Conservation (phyloP, 192 early-diverging fungal genomes). For the Mortierella claussenii region DNA sequence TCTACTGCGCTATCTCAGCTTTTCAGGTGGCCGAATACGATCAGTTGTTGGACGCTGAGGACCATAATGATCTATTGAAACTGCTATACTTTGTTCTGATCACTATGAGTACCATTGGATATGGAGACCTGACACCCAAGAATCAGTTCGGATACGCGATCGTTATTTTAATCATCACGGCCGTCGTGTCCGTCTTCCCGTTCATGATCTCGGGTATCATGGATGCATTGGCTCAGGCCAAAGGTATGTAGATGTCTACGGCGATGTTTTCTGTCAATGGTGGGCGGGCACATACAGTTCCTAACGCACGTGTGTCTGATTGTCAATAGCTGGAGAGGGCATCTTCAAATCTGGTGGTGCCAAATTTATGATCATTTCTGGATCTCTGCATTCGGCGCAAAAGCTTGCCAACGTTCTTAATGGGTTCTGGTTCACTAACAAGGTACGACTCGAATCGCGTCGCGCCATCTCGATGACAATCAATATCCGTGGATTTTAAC, state of each 20-base stretch:
- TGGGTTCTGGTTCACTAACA: slow-evolving; percentile 54
- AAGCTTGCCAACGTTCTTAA: slow-evolving; percentile 50
- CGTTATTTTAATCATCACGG: slow-evolving; percentile 68
- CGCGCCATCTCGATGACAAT: neutral
- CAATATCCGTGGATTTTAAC: no score
- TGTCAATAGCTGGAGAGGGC: slow-evolving; percentile 39
- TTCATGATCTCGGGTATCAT: slow-evolving; percentile 61
- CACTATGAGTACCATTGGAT: slow-evolving; percentile 77
- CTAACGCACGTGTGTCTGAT: no score
- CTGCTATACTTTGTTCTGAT: slow-evolving; percentile 70
- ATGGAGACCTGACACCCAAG: slow-evolving; percentile 75
- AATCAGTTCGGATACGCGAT: slow-evolving; percentile 66
- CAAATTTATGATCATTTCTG: slow-evolving; percentile 63
- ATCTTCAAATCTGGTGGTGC: slow-evolving; percentile 49
- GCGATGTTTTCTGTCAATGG: neutral
- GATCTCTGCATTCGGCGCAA: slow-evolving; percentile 56
- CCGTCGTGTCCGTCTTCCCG: slow-evolving; percentile 69
- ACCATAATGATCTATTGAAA: slow-evolving; percentile 47
- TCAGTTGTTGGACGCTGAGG: slow-evolving; percentile 58
- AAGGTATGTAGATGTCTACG: slow-evolving; percentile 15
- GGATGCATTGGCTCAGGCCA: slow-evolving; percentile 49
- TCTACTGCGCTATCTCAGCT: slow-evolving; percentile 70
- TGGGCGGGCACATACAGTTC: no score
- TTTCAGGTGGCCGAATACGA: slow-evolving; percentile 65
- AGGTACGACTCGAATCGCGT: slow-evolving; percentile 15